Conservation (phyloP, 768 basidiomycete species). For the Podaxis sp. region DNA sequence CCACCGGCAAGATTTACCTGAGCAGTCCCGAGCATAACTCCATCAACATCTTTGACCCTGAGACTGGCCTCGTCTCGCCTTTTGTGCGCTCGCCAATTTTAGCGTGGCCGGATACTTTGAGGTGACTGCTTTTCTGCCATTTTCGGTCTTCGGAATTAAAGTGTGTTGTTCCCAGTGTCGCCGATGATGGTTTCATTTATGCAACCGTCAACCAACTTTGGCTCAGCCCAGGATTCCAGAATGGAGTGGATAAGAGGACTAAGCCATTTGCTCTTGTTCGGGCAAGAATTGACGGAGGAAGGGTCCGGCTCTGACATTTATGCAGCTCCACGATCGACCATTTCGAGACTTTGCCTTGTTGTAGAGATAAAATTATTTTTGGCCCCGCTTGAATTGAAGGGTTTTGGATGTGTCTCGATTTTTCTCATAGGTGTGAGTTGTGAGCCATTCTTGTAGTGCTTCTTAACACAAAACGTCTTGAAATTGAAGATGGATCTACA, state of each 20-base stretch:
- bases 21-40: constrained; percentile 20
- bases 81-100: constrained; percentile 20
- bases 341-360: too few relatives aligned
- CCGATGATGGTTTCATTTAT: constrained; percentile 18
- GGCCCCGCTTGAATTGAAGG: too few relatives aligned
- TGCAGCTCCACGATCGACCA: background rate
- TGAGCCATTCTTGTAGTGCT: too few relatives aligned
- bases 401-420: too few relatives aligned
- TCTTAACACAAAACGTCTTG: too few relatives aligned
- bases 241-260: constrained; percentile 18
- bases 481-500: too few relatives aligned
- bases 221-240: constrained; percentile 18
- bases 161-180: constrained; percentile 7
- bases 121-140: background rate
- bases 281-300: constrained; percentile 13
- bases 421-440: too few relatives aligned
- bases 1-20: constrained; percentile 19
- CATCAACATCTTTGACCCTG: constrained; percentile 18
- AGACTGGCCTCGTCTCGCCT: constrained; percentile 15
- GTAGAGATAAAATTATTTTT: too few relatives aligned
- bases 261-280: constrained; percentile 19
- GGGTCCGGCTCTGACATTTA: constrained; percentile 1
- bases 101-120: constrained; percentile 19
- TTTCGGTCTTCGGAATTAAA: background rate
- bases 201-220: constrained; percentile 19